These are phyloP conservation scores for Acer negundo DNA, from an alignment of 345 rosid genomes.

Conservation along the genomic window DNA sequence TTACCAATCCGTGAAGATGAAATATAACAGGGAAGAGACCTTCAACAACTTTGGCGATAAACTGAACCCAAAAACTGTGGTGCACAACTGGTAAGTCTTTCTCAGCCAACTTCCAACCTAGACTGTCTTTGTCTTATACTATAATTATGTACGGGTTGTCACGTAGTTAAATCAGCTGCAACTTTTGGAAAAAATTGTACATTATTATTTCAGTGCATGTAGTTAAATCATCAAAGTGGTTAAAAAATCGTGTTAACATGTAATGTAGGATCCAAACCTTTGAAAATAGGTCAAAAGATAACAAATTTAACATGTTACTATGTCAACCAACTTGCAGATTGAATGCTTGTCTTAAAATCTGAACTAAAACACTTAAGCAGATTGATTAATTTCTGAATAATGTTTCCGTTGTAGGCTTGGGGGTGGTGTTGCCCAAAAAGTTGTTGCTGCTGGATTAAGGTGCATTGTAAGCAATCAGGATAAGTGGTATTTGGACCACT, in stretches of 20 bases:
- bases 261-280: background rate
- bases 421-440: conserved; percentile 58
- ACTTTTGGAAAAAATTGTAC: background rate
- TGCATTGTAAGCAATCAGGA: conserved; percentile 84
- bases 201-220: background rate
- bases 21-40: conserved; percentile 74
- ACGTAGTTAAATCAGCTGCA: background rate
- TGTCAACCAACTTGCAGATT: background rate
- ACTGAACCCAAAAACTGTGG: conserved; percentile 60
- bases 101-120: background rate
- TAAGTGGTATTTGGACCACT: conserved; percentile 71
- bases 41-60: conserved; percentile 65
- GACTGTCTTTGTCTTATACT: background rate
- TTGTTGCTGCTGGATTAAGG: conserved; percentile 61
- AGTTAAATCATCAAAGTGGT: background rate
- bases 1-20: conserved; percentile 17
- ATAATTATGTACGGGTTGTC: background rate
- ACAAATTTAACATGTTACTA: background rate
- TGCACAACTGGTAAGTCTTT: conserved; percentile 67
- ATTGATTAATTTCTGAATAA: conserved; percentile 1
- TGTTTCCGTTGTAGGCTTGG: conserved; percentile 54
- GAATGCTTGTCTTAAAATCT: background rate
- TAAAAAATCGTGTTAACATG: background rate
- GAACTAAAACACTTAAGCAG: background rate
- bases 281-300: background rate